Base-by-base conservation (phyloP, 139 green algal species). In the Chlamydomonas applanata region DNA sequence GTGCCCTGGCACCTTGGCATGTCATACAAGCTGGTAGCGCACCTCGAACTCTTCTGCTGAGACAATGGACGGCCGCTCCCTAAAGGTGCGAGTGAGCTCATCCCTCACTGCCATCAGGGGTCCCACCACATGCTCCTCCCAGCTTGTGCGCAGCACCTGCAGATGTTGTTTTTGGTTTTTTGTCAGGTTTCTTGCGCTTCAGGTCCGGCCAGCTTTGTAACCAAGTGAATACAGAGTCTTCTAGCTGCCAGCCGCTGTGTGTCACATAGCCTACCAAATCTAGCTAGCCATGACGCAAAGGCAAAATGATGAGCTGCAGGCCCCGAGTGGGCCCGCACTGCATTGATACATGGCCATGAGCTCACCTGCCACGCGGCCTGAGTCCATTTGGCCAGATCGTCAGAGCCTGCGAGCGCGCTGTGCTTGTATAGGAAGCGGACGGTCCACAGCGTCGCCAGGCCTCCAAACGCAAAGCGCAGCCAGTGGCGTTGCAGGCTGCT, bases 71-170 rank as follows among this genome's bases (percentile, higher is more conserved):
- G 86, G 82, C 5, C 85, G 74, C 49, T 84, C 73, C 25, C 90
- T 76, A 73, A 95, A 93, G 17, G 92, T 97, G 35, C 83, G 80
- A 69, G 94, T 94, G 34, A 97, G 88, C 85, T 97, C 91, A 46
- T 91, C 81, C 44, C 80, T 73, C 34, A 95, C 77, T 17, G 73
- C 59, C 25, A 77, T 52, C 65, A 97, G 77, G 1, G 93, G 93
- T 3, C 70, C 72, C 2, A 90, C 65, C 24, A 97, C 79, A 69
- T 97, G 85, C 30, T 72, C 75, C 52, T 44, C 2, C 46, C 73
- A 83, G 27, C 66, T 49, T 49, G 40, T 49, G 40, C 40, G 40
- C 40, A 49, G 40, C 40, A 49, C 11, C 40, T 49, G 11, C 40
- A 11, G 11, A 11, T 49, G 40, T 11, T n/a, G n/a, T n/a, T n/a